Percentiles rank a stretch among this genome's conserved stretches.
Conservation (phyloP, 768 basidiomycete genomes). For the Trametes villosa region DNA sequence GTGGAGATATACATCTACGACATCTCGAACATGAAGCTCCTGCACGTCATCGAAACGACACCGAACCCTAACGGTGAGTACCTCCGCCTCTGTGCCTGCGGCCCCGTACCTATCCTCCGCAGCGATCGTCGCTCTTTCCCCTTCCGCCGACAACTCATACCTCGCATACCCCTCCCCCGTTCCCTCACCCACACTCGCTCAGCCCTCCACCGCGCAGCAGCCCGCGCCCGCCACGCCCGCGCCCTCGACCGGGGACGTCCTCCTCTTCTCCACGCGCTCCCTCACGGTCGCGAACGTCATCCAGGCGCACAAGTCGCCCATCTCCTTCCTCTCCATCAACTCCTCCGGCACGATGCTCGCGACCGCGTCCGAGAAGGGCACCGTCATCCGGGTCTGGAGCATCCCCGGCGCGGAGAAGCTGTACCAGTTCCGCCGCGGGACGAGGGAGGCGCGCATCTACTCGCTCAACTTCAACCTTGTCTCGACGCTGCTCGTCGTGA, state of each 20-base stretch:
- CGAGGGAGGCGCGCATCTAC: constrained; percentile 83
- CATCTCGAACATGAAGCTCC: constrained; percentile 95
- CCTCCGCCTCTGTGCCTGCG: neutral
- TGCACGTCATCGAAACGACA: constrained; percentile 97
- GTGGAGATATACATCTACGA: constrained; percentile 99
- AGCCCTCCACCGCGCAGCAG: constrained; percentile 43
- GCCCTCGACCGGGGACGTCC: constrained; percentile 78
- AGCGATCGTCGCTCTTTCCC: constrained; percentile 96
- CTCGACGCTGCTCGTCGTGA: constrained; percentile 84
- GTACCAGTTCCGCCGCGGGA: constrained; percentile 94
- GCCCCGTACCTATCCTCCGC: constrained; percentile 12
- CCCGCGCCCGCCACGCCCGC: constrained; percentile 34
- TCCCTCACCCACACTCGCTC: constrained; percentile 70
- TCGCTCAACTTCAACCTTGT: constrained; percentile 86
- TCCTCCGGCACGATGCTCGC: constrained; percentile 87
- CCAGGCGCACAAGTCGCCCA: constrained; percentile 94
- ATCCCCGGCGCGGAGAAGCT: constrained; percentile 91
- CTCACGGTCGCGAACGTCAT: constrained; percentile 94
- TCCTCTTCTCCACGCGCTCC: constrained; percentile 92
- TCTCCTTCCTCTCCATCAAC: constrained; percentile 87
- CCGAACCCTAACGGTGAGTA: constrained; percentile 89
- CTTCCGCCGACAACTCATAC: constrained; percentile 90
- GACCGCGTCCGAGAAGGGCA: constrained; percentile 93
- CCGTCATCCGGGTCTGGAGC: constrained; percentile 94
- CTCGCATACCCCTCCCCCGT: constrained; percentile 96